Conservation (phyloP, 179 eudicot species). For the Sideroxylon spinosum region DNA sequence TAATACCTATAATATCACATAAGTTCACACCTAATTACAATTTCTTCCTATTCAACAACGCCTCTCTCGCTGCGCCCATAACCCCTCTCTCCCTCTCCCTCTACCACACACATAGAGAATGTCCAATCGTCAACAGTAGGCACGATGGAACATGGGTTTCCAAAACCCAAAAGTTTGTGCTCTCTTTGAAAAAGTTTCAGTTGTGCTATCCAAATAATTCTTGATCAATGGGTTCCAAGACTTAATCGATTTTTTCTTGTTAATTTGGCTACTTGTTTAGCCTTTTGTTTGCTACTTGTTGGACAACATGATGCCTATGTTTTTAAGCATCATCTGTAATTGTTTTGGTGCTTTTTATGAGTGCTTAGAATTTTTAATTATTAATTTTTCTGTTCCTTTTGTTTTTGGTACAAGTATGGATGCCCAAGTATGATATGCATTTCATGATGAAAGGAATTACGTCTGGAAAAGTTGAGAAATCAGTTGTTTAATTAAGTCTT, state of each 20-base stretch:
- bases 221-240: background rate
- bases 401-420: constrained; percentile 69
- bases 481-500: constrained; percentile 79
- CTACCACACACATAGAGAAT: too few relatives aligned
- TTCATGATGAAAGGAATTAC: constrained; percentile 83
- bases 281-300: background rate
- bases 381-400: background rate
- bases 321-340: too few relatives aligned
- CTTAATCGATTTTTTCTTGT: background rate
- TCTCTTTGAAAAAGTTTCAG: background rate
- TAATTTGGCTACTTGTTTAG: too few relatives aligned
- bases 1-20: too few relatives aligned
- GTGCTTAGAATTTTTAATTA: background rate
- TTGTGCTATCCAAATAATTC: constrained; percentile 2
- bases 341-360: background rate
- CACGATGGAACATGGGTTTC: too few relatives aligned
- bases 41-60: too few relatives aligned
- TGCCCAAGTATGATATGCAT: constrained; percentile 91
- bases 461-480: constrained; percentile 88
- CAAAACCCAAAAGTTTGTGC: too few relatives aligned
- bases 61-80: too few relatives aligned
- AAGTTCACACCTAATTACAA: too few relatives aligned
- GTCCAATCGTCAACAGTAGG: too few relatives aligned
- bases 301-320: background rate
- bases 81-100: too few relatives aligned